Base-by-base conservation (phyloP, 169 alveolate species). In the Condylostoma magnum region DNA sequence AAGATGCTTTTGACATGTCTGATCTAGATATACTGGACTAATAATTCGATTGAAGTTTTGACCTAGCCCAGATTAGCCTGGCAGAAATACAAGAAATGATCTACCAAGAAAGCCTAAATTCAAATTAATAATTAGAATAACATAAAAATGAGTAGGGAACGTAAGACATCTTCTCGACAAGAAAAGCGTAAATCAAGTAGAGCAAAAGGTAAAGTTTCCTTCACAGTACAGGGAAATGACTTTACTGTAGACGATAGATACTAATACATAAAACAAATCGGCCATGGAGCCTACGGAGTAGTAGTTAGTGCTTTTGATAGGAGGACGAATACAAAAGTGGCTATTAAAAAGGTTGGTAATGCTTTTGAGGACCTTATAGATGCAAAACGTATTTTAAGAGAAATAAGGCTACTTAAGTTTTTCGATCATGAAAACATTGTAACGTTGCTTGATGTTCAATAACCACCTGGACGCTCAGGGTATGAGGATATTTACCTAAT, bases 351-450 rank as follows among this genome's bases (percentile, higher is more conserved):
- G 83, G 86, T 94, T 12, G 79, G 86, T 31, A 93, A 95, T 63
- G 96, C 96, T 22, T 95, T 90, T 71, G 89, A 91, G 30, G 97
- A 95, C 73, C 67, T 93, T 28, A 83, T 93, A 0, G 98, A 95
- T 77, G 97, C 98, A 10, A 93, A 92, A 76, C 47, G 98, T 48
- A 94, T 94, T 53, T 80, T 92, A 12, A 65, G 98, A 48, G 98
- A 95, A 80, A 95, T 95, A 41, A 90, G 89, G 53, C 77, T 95
- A 27, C 71, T 95, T 38, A 85, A 82, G 77, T 37, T 80, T 68
- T 90, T 87, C 74, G 90, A 85, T 31, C 96, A 91, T 69, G 97
- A 93, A 36, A 93, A 93, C 57, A 87, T 91, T 3, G 82, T 93
- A 3, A 46, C 87, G 12, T 71, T 94, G 25, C 37, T 84, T 10